Evolutionary conservation across 495 filamentous ascomycete genomes (phyloP).

Genomic region (Tuber microsphaerosporum): DNA sequence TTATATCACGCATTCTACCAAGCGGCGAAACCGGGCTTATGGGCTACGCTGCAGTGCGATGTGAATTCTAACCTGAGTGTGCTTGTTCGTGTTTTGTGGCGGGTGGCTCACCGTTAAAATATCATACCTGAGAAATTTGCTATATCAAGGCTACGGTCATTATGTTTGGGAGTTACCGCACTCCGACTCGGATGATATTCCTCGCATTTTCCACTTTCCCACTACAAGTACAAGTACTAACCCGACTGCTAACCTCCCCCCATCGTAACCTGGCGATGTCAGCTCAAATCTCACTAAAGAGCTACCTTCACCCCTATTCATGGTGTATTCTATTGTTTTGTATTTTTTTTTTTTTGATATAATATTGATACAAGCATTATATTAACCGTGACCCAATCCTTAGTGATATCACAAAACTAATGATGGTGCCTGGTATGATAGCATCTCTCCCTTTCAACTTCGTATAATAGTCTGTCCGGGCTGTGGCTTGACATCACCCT

Average conservation of each 20-base stretch:
- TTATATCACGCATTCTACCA: neutral
- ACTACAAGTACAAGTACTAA: too few relatives aligned
- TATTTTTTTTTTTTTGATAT: constrained; percentile 7
- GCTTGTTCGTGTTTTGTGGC: neutral
- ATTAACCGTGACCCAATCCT: neutral
- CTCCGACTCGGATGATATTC: neutral
- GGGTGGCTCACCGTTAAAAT: neutral
- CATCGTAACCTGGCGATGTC: neutral
- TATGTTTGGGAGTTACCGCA: neutral
- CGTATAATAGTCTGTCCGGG: constrained; percentile 9
- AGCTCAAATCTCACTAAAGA: neutral
- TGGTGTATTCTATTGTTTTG: too few relatives aligned
- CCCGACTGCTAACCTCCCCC: neutral
- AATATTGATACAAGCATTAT: constrained; percentile 13
- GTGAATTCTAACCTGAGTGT: neutral
- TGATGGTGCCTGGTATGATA: constrained; percentile 14
- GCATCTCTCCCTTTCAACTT: constrained; percentile 29
- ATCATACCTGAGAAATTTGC: neutral
- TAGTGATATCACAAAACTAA: neutral
- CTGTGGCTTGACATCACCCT: constrained; percentile 29
- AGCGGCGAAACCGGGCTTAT: neutral
- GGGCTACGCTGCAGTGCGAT: neutral
- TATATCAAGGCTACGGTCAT: neutral
- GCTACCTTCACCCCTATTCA: neutral
- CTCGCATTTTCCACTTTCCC: neutral